Evolutionary conservation across 2,329 filamentous ascomycete genomes (phyloP).

Genomic region (Aspergillus terreus): DNA sequence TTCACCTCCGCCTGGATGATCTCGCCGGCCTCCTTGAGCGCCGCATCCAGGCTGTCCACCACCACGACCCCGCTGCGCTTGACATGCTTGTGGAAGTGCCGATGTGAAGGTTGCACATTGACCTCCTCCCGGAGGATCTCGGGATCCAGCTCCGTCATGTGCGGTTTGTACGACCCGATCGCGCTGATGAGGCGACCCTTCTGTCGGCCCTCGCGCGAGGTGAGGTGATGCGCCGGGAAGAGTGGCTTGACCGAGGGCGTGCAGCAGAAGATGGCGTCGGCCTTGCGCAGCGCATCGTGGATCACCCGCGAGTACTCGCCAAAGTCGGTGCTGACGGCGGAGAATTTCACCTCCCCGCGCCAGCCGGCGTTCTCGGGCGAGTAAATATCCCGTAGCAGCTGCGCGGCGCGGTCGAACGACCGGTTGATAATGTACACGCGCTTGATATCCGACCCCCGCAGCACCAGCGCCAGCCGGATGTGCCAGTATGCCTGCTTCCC

Average conservation of each 20-base stretch:
- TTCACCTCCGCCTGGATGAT: slow-evolving; percentile 72
- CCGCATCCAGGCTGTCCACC: slow-evolving; percentile 70
- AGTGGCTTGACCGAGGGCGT: slow-evolving; percentile 72
- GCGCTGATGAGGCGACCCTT: slow-evolving; percentile 44
- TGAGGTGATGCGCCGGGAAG: slow-evolving; percentile 71
- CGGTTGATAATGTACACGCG: slow-evolving; percentile 82
- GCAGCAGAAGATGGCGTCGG: slow-evolving; percentile 84
- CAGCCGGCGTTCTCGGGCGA: slow-evolving; percentile 54
- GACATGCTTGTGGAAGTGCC: slow-evolving; percentile 50
- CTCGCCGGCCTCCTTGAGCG: slow-evolving; percentile 80
- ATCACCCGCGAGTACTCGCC: slow-evolving; percentile 65
- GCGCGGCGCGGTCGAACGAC: slow-evolving; percentile 42
- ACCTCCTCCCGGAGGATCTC: slow-evolving; percentile 68
- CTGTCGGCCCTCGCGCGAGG: slow-evolving; percentile 49
- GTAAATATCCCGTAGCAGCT: slow-evolving; percentile 54
- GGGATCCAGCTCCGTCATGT: slow-evolving; percentile 80
- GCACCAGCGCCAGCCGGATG: slow-evolving; percentile 73
- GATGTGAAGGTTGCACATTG: slow-evolving; percentile 40
- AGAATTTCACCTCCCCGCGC: slow-evolving; percentile 65
- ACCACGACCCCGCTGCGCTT: slow-evolving; percentile 58
- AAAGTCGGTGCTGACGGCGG: slow-evolving; percentile 66
- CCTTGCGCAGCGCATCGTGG: slow-evolving; percentile 63
- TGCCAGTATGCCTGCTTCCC: slow-evolving; percentile 96
- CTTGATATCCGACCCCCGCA: slow-evolving; percentile 63
- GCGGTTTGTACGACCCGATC: slow-evolving; percentile 53